Base-by-base conservation (phyloP, 31 red algal species). In the Odonthalia washingtoniensis region DNA sequence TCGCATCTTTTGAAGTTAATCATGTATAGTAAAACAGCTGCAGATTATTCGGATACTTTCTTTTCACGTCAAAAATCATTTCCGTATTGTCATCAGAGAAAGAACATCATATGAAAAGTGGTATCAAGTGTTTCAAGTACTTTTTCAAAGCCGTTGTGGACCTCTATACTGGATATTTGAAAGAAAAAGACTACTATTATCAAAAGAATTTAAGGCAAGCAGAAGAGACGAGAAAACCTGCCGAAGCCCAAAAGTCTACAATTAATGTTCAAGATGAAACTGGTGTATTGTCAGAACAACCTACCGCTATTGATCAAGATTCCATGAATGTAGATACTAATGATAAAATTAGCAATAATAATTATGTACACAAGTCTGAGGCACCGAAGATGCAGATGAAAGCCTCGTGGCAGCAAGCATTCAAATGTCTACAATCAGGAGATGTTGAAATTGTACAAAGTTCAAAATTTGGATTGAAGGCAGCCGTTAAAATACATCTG, bases 361-460 rank as follows among this genome's bases (percentile, higher is more conserved):
- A n/a, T n/a, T n/a, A n/a, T n/a, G n/a, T n/a, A n/a, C n/a, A n/a
- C n/a, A n/a, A n/a, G n/a, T n/a, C n/a, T n/a, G n/a, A n/a, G n/a
- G n/a, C n/a, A n/a, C n/a, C n/a, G n/a, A n/a, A n/a, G n/a, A n/a
- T n/a, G n/a, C n/a, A n/a, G n/a, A n/a, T n/a, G n/a, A n/a, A n/a
- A n/a, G n/a, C n/a, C n/a, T n/a, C n/a, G n/a, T 57, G 9, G 49
- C 9, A 57, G 21, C 49, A 9, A 57, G 49, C 21, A 21, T 99
- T 99, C 86, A 96, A 92, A 68, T 88, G 85, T 52, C 64, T 99
- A 32, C 91, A 99, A 70, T 95, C 91, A 2, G 89, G 89, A 18
- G 81, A 97, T 78, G 76, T 72, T 30, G 37, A 83, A 14, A 84
- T 99, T 75, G 92, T 95, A 44, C 75, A 77, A 31, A 84, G 76